Evolutionary conservation across 2,329 filamentous ascomycete genomes (phyloP).

Genomic region (Ophiocordyceps polyrhachis-furcata): DNA sequence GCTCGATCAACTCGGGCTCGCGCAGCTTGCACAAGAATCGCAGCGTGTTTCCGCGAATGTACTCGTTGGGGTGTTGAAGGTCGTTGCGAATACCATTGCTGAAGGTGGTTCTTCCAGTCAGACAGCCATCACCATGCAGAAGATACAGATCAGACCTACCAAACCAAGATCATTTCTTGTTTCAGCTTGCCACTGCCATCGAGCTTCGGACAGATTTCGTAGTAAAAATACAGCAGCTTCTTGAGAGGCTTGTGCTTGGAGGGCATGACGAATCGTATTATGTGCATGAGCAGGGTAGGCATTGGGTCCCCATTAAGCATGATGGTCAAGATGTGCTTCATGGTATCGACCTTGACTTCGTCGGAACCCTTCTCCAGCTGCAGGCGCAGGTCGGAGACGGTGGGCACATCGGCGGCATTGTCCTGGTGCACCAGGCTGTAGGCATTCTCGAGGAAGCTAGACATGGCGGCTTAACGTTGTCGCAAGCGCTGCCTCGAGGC

Average conservation of each 20-base stretch:
- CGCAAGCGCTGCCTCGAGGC: slow-evolving; percentile 3
- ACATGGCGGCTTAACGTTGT: slow-evolving; percentile 44
- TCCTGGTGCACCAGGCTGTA: slow-evolving; percentile 97
- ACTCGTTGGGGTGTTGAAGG: slow-evolving; percentile 93
- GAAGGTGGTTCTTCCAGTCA: slow-evolving; percentile 1
- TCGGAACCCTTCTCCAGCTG: slow-evolving; percentile 89
- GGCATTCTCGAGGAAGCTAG: slow-evolving; percentile 81
- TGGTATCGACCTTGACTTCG: slow-evolving; percentile 83
- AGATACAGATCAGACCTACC: slow-evolving; percentile 33
- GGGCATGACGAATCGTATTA: slow-evolving; percentile 99
- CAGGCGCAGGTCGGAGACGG: slow-evolving; percentile 76
- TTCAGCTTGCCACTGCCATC: slow-evolving; percentile 87
- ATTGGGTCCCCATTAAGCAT: slow-evolving; percentile 98
- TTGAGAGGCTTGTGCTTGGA: slow-evolving; percentile 92
- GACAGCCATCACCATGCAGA: background rate
- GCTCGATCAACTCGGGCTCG: slow-evolving; percentile 90
- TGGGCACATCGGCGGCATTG: slow-evolving; percentile 84
- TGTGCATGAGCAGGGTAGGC: slow-evolving; percentile 94
- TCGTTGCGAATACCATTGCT: slow-evolving; percentile 98
- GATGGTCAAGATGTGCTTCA: slow-evolving; percentile 88
- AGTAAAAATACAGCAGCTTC: slow-evolving; percentile 98
- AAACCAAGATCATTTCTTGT: slow-evolving; percentile 99
- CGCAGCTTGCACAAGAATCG: slow-evolving; percentile 93
- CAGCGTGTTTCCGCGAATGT: slow-evolving; percentile 93
- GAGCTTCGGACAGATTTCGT: slow-evolving; percentile 94